phyloP scores from a whole-genome alignment of 2,329 filamentous ascomycete species.

The Cyphellophora attinorum region DNA sequence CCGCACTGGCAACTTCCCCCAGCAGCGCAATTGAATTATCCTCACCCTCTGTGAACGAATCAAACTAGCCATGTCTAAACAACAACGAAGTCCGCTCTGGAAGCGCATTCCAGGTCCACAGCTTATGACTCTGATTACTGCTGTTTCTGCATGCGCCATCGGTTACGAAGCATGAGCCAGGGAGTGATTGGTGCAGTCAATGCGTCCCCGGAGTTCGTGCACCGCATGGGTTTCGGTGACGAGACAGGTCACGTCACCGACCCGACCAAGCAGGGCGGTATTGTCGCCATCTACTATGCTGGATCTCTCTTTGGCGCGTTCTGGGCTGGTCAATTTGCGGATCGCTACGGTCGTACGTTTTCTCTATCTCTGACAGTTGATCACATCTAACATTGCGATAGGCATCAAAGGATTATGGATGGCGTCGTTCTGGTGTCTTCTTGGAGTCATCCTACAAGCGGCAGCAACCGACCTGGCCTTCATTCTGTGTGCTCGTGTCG shows the following conservation, averaged over 20 bases:
- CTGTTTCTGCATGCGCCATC: background rate
- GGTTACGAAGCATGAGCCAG: conserved; percentile 5
- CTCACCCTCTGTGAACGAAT: no score
- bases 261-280: conserved; percentile 25
- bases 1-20: no score
- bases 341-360: conserved; percentile 13
- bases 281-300: conserved; percentile 3
- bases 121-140: background rate
- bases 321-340: conserved; percentile 14
- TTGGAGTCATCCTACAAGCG: conserved; percentile 18
- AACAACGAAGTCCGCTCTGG: no score
- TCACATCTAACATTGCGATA: background rate
- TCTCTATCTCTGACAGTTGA: background rate
- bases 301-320: conserved; percentile 17
- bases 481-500: conserved; percentile 17
- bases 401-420: conserved; percentile 18
- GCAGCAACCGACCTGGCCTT: conserved; percentile 15
- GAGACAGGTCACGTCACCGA: conserved; percentile 16
- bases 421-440: conserved; percentile 17
- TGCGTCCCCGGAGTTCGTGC: conserved; percentile 25
- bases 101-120: background rate
- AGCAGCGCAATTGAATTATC: no score
- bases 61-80: no score
- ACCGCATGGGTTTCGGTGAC: conserved; percentile 1
- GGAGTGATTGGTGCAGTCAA: conserved; percentile 26